phyloP scores from a whole-genome alignment of 177 flowering plant genomes.

The Vitis hybrid region DNA sequence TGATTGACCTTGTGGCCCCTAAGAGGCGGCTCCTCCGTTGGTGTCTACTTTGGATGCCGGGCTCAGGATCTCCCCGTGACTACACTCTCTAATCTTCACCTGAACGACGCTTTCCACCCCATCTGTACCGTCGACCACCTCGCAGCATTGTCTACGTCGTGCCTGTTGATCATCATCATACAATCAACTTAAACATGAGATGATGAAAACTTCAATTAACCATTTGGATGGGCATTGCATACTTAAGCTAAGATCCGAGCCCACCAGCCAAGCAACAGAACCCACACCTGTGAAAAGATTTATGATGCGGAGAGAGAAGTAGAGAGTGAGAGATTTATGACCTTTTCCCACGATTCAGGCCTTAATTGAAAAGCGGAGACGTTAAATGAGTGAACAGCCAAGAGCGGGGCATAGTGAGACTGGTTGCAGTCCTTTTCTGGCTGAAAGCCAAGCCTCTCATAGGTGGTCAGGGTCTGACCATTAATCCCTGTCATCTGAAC shows the following conservation, averaged over 20 bases:
- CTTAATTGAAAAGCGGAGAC: constrained; percentile 36
- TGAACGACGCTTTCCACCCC: constrained; percentile 14
- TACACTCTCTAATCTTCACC: constrained; percentile 42
- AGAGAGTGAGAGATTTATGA: constrained; percentile 9
- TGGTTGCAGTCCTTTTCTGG: constrained; percentile 17
- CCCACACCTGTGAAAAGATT: neutral
- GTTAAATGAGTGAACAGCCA: constrained; percentile 22
- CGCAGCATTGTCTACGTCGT: constrained; percentile 56
- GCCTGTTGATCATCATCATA: constrained; percentile 27
- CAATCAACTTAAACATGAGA: too few species aligned
- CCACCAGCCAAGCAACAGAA: too few species aligned
- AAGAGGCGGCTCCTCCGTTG: neutral
- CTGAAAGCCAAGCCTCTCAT: constrained; percentile 20
- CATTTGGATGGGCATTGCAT: neutral
- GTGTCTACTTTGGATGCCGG: constrained; percentile 13
- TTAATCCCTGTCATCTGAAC: constrained; percentile 10
- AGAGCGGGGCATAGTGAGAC: constrained; percentile 7
- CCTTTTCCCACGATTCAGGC: constrained; percentile 36
- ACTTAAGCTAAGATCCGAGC: too few species aligned
- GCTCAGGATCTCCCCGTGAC: constrained; percentile 29
- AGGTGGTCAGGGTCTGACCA: constrained; percentile 26
- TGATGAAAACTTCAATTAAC: neutral
- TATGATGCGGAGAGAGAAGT: neutral
- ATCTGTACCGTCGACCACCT: constrained; percentile 21
- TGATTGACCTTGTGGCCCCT: too few species aligned